phyloP scores from a whole-genome alignment of 164 flowering plant species.

The Stephania yunnanensis region DNA sequence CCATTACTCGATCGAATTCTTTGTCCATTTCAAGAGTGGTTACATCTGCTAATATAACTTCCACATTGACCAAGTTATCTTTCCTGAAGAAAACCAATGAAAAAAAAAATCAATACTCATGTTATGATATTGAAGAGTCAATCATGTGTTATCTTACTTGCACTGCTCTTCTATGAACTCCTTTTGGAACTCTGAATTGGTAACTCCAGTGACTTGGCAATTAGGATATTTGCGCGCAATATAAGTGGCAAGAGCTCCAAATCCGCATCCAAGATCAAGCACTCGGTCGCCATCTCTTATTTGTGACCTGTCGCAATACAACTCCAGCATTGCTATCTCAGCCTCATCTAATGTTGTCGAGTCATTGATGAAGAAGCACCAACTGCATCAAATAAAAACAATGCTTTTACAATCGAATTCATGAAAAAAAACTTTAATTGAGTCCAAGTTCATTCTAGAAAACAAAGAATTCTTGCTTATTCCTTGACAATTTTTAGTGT shows the following conservation, averaged over 20 bases:
- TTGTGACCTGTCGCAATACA: conserved; percentile 6
- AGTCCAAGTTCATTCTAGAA: too few relatives aligned
- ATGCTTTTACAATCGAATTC: too few relatives aligned
- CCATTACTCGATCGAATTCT: conserved; percentile 7
- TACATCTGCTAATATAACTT: conserved; percentile 9
- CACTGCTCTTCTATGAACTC: background rate
- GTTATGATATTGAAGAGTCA: too few relatives aligned
- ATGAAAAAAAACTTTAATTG: too few relatives aligned
- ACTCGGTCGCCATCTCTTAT: conserved; percentile 8
- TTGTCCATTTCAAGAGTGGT: background rate
- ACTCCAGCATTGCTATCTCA: conserved; percentile 3
- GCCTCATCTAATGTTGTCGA: conserved; percentile 7
- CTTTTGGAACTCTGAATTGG: background rate
- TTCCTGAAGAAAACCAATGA: background rate
- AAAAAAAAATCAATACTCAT: background rate
- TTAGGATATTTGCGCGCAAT: conserved; percentile 4
- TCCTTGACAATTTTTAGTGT: too few relatives aligned
- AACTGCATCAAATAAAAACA: background rate
- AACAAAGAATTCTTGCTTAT: too few relatives aligned
- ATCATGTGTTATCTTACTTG: background rate
- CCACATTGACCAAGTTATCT: conserved; percentile 4
- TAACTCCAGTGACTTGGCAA: conserved; percentile 5
- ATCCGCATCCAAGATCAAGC: conserved; percentile 10
- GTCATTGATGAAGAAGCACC: background rate
- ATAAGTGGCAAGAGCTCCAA: background rate